A percentile compares a stretch with the other conserved stretches of the same genome.
Evolutionary conservation across 352 stramenopile genomes (phyloP).

Genomic region (Globisporangium middletonii): DNA sequence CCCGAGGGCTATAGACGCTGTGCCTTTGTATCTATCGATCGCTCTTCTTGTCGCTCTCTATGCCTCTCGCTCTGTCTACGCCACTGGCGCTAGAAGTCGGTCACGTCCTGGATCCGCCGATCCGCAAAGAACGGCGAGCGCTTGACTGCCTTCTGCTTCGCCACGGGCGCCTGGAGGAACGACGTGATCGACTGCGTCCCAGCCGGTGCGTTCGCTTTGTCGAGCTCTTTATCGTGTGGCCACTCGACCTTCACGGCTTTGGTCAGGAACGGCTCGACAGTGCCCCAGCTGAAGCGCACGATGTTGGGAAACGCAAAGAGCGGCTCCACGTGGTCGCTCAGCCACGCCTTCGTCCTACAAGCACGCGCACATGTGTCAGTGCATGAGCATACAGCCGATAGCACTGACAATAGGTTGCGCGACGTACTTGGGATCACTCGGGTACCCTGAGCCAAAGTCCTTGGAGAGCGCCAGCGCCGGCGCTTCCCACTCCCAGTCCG

Average conservation of each 20-base stretch:
- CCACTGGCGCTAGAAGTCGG: conserved; percentile 39
- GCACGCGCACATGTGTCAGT: not conserved
- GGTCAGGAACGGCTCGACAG: conserved; percentile 47
- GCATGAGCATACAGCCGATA: not conserved
- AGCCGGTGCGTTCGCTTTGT: conserved; percentile 46
- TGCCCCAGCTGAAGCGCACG: conserved; percentile 91
- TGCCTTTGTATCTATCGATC: not conserved
- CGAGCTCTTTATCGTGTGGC: conserved; percentile 61
- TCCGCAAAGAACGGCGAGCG: conserved; percentile 50
- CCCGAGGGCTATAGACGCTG: not conserved
- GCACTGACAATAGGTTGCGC: too few species aligned
- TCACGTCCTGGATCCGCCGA: conserved; percentile 57
- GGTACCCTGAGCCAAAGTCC: conserved; percentile 89
- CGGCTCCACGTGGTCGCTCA: conserved; percentile 73
- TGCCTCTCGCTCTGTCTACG: not conserved
- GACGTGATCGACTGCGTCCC: conserved; percentile 79
- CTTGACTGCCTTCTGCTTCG: conserved; percentile 10
- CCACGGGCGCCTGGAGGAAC: conserved; percentile 48
- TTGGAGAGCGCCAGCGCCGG: conserved; percentile 47
- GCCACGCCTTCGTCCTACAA: conserved; percentile 79
- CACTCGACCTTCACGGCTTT: conserved; percentile 62
- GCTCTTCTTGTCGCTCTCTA: not conserved
- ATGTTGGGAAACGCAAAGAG: conserved; percentile 92
- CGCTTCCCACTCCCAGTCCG: conserved; percentile 88
- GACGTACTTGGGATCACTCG: conserved; percentile 86